Conservation (phyloP, 2,329 filamentous ascomycete genomes). For the Cyphellophora attinorum region DNA sequence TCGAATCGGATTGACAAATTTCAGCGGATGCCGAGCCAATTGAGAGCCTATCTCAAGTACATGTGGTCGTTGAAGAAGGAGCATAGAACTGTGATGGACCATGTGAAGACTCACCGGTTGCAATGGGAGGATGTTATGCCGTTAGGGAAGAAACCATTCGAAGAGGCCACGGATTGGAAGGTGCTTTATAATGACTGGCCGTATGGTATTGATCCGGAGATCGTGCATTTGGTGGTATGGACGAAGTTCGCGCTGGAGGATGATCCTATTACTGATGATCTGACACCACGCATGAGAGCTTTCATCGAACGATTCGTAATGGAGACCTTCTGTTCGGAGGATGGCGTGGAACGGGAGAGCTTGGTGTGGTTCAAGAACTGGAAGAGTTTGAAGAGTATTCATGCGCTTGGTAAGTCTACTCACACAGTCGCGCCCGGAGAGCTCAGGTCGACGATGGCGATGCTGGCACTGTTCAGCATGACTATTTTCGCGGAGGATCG, state of each 20-base stretch:
- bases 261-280: slow-evolving; percentile 53
- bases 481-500: slow-evolving; percentile 1
- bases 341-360: slow-evolving; percentile 37
- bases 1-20: slow-evolving; percentile 67
- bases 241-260: slow-evolving; percentile 76
- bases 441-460: slow-evolving; percentile 1
- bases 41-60: slow-evolving; percentile 69
- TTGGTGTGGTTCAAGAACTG: slow-evolving; percentile 93
- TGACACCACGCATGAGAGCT: slow-evolving; percentile 53
- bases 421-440: not conserved
- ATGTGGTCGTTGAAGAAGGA: slow-evolving; percentile 52
- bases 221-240: slow-evolving; percentile 85
- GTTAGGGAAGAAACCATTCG: slow-evolving; percentile 30
- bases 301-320: slow-evolving; percentile 64
- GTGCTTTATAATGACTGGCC: slow-evolving; percentile 90
- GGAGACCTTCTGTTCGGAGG: slow-evolving; percentile 50
- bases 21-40: slow-evolving; percentile 63
- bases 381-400: slow-evolving; percentile 72
- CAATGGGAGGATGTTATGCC: slow-evolving; percentile 50
- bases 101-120: slow-evolving; percentile 61
- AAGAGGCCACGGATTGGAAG: slow-evolving; percentile 41
- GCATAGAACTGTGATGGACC: slow-evolving; percentile 70
- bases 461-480: not conserved
- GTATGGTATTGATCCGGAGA: slow-evolving; percentile 68
- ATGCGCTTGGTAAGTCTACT: slow-evolving; percentile 45